Evolutionary conservation across 306 rosid genomes (phyloP), one percentile per base, ranked within the genome.

Genomic region (Malus sylvestris): DNA sequence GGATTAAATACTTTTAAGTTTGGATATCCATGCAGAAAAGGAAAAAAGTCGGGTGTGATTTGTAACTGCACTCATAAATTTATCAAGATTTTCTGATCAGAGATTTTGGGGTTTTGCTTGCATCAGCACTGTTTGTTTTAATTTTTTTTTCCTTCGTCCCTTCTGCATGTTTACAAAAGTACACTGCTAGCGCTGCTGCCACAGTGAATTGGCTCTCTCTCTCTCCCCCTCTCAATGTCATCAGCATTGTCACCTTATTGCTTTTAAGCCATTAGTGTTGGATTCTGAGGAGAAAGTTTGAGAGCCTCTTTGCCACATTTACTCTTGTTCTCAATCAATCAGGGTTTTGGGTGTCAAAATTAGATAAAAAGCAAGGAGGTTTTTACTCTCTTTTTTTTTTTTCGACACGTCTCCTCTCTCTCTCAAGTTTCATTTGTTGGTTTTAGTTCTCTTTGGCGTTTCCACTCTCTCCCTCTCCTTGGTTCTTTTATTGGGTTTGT

Each of bases 201-300:
- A 86, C 85, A 85, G 85, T 81, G 51, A 5, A 1, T 66, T 35
- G 51, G 49, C 46, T 64, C 63, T 32, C 73, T 79, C 77, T 79
- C 76, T 76, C 3, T 79, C 38, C 40, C 76, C 27, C 78, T 65
- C 76, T 77, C 73, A 38, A 38, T 38, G 42, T 75, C 79, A 49
- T 15, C 20, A 51, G 55, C 55, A 51, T 78, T 78, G 75, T 78
- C 86, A 33, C 88, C 66, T 81, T 58, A 81, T 53, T 33, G 83
- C 86, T 80, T 75, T 78, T 45, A 72, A 64, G 22, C 58, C 77
- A 63, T 68, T 76, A 70, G 74, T 86, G 86, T 82, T 77, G 51
- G 89, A 74, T 78, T 79, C 86, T 22, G 78, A 80, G 72, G 85
- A 73, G 68, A 78, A 85, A 86, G 87, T 58, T 25, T 42, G 71